Evolutionary conservation across 768 basidiomycete species (phyloP).

Genomic region (Serpula lacrymans): DNA sequence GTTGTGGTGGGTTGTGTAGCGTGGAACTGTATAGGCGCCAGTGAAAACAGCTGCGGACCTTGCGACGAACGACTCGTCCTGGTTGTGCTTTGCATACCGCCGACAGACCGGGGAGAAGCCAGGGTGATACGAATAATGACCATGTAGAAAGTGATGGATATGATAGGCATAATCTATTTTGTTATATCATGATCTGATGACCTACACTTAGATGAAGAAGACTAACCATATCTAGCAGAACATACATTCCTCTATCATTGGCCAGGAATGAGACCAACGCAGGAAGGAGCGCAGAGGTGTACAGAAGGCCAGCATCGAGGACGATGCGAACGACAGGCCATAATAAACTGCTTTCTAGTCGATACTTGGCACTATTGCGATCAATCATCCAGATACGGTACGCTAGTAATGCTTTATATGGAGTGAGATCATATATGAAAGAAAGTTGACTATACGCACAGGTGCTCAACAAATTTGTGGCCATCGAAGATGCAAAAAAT

Average conservation of each 20-base stretch:
- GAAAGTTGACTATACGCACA: no score
- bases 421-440: no score
- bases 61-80: no score
- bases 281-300: conserved; percentile 31
- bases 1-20: no score
- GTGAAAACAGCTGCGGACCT: no score
- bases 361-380: no score
- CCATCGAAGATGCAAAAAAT: conserved; percentile 4
- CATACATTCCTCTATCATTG: conserved; percentile 28
- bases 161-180: conserved; percentile 34
- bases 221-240: conserved; percentile 34
- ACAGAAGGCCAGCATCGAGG: conserved; percentile 36
- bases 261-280: conserved; percentile 27
- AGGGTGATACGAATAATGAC: conserved; percentile 39
- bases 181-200: background rate
- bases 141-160: conserved; percentile 42
- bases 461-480: conserved; percentile 8
- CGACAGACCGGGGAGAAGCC: no score
- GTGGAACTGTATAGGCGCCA: no score
- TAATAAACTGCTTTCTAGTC: no score
- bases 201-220: background rate
- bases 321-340: no score
- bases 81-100: no score
- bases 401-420: conserved; percentile 14
- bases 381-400: conserved; percentile 15